Evolutionary conservation across 495 filamentous ascomycete species (phyloP).

Genomic region (Glarea lozoyensis): DNA sequence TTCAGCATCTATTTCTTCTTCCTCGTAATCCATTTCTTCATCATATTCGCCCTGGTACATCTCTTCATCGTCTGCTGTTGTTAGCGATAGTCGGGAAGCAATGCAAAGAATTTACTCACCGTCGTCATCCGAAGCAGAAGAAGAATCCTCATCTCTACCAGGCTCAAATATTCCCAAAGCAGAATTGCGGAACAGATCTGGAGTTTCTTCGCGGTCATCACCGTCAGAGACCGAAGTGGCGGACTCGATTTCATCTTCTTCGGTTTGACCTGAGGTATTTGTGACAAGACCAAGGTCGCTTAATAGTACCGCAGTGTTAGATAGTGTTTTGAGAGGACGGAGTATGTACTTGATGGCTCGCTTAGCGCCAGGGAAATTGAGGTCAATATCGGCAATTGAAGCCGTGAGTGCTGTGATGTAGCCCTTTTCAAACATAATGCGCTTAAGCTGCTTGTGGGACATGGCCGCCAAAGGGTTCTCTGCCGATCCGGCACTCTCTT

Average conservation of each 20-base stretch:
- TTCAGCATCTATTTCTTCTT: slow-evolving; percentile 72
- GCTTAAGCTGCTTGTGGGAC: slow-evolving; percentile 69
- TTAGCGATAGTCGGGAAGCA: slow-evolving; percentile 22
- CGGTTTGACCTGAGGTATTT: slow-evolving; percentile 53
- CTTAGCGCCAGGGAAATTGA: slow-evolving; percentile 89
- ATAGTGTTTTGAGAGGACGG: slow-evolving; percentile 76
- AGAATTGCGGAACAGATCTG: slow-evolving; percentile 93
- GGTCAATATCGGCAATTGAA: slow-evolving; percentile 93
- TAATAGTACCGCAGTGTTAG: slow-evolving; percentile 74
- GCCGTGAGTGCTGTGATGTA: slow-evolving; percentile 79
- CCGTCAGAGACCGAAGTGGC: slow-evolving; percentile 83
- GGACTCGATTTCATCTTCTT: slow-evolving; percentile 84
- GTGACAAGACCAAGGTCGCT: slow-evolving; percentile 70
- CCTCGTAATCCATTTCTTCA: slow-evolving; percentile 87
- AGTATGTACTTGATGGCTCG: slow-evolving; percentile 94
- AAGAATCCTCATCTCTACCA: slow-evolving; percentile 67
- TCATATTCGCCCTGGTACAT: slow-evolving; percentile 81
- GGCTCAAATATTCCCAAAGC: slow-evolving; percentile 92
- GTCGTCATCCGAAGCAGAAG: slow-evolving; percentile 57
- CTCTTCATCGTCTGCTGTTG: slow-evolving; percentile 63
- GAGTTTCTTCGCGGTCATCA: slow-evolving; percentile 88
- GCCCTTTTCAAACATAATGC: slow-evolving; percentile 96
- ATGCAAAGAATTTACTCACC: slow-evolving; percentile 10
- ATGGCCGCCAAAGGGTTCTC: slow-evolving; percentile 27
- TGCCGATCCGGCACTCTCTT: slow-evolving; percentile 45